phyloP scores from a whole-genome alignment of 2,329 filamentous ascomycete genomes.

The Claviceps humidiphila region DNA sequence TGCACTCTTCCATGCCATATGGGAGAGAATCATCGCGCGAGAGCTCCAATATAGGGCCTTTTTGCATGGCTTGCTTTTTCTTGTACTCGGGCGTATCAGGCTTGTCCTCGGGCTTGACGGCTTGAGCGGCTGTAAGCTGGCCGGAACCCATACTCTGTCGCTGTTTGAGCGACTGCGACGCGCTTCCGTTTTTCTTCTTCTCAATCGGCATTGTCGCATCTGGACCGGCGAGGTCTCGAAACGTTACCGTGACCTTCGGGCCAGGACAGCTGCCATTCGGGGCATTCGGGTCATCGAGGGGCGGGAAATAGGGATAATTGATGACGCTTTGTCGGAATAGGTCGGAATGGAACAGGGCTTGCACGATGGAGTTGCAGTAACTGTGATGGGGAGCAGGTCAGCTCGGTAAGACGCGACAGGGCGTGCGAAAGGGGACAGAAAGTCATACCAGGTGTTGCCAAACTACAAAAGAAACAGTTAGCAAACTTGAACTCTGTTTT shows the following conservation, averaged over 20 bases:
- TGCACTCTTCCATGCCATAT: slow-evolving; percentile 88
- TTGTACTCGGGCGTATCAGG: slow-evolving; percentile 93
- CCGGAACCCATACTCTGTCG: slow-evolving; percentile 40
- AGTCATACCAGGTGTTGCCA: slow-evolving; percentile 81
- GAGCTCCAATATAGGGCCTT: slow-evolving; percentile 76
- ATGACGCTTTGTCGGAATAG: slow-evolving; percentile 90
- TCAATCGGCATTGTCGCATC: slow-evolving; percentile 26
- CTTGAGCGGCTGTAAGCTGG: slow-evolving; percentile 40
- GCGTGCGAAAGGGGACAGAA: not conserved
- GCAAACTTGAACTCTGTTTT: not conserved
- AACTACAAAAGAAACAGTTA: slow-evolving; percentile 43
- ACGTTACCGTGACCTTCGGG: slow-evolving; percentile 45
- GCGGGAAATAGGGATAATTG: slow-evolving; percentile 67
- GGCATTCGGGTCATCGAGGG: slow-evolving; percentile 55
- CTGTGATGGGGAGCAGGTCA: slow-evolving; percentile 30
- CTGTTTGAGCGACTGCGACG: slow-evolving; percentile 43
- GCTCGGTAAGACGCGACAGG: not conserved
- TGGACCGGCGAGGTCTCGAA: slow-evolving; percentile 41
- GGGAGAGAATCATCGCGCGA: slow-evolving; percentile 63
- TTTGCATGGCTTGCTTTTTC: slow-evolving; percentile 86
- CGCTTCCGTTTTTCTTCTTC: slow-evolving; percentile 39
- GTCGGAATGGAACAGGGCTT: slow-evolving; percentile 91
- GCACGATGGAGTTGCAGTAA: slow-evolving; percentile 97
- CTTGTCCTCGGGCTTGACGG: slow-evolving; percentile 72
- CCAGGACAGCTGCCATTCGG: slow-evolving; percentile 40